Evolutionary conservation across 306 rosid species (phyloP), one percentile per base, ranked within the genome.

Genomic region (Cicer cuneatum): DNA sequence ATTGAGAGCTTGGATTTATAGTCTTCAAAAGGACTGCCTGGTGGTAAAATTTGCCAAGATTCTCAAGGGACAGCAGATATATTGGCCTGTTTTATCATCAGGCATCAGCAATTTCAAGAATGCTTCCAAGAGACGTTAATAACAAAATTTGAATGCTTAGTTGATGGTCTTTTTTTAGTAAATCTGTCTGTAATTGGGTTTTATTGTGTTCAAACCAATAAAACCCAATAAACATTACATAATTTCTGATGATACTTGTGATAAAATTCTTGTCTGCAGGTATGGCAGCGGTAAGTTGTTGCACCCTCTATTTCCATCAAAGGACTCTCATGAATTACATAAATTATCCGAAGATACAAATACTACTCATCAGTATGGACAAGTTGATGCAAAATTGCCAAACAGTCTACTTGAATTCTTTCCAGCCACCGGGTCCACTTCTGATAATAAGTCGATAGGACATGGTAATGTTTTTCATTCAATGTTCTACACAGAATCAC

Each of bases 251-350:
- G 10, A 70, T 18, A n/a, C 48, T 39, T 62, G 60, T 69, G 42
- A 29, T 8, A 51, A 73, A 70, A 65, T 19, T 76, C 63, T 69
- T 45, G 10, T 63, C 42, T 78, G 80, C 90, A 92, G 97, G 93
- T 92, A 89, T 52, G 73, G 82, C 79, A 82, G 75, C 38, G 45
- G 81, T 70, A 83, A 82, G 81, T 54, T 69, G 66, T 72, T 82
- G 83, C 88, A 78, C 53, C 74, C 86, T 39, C 71, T 73, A 57
- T 59, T 77, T 21, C 83, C 82, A 21, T 33, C 80, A 71, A 51
- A 70, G 52, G 59, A 77, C 64, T 63, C 84, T 21, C 49, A 69
- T 58, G 87, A 81, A 58, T 71, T 72, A 35, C 75, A 10, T 48
- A 68, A 75, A 15, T 80, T 62, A 38, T 86, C 80, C 49, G 84